Evolutionary conservation across 345 rosid genomes (phyloP).

Genomic region (Eucalyptus viminalis): DNA sequence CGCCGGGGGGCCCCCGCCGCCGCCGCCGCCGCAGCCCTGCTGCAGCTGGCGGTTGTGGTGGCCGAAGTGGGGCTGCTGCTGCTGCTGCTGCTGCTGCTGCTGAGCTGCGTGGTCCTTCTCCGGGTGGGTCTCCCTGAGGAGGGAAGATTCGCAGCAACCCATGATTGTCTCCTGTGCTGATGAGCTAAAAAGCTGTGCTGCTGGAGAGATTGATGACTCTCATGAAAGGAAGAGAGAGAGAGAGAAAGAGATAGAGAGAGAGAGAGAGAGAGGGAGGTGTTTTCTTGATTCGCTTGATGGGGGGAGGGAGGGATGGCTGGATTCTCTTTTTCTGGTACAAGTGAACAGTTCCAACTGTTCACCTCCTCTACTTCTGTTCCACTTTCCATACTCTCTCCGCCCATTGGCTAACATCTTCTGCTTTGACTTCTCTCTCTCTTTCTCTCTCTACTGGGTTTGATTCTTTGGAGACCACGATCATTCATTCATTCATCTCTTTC

Average conservation of each 20-base stretch:
- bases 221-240: not conserved
- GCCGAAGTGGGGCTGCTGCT: not conserved
- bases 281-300: not conserved
- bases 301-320: not conserved
- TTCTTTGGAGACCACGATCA: not conserved
- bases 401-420: not conserved
- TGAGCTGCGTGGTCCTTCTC: slow-evolving; percentile 9
- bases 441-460: not conserved
- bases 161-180: not conserved
- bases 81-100: not conserved
- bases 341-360: not conserved
- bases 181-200: not conserved
- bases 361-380: not conserved
- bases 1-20: not conserved
- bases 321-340: not conserved
- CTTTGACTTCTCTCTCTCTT: not conserved
- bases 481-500: not conserved
- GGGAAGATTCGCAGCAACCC: slow-evolving; percentile 38
- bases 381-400: not conserved
- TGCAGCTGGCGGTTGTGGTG: not conserved
- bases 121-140: slow-evolving; percentile 22
- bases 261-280: not conserved
- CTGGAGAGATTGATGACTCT: not conserved
- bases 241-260: not conserved
- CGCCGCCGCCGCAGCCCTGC: not conserved